Evolutionary conservation across 805 yeast genomes (phyloP), one percentile per base, ranked within the genome.

Genomic region (Torulaspora franciscae): DNA sequence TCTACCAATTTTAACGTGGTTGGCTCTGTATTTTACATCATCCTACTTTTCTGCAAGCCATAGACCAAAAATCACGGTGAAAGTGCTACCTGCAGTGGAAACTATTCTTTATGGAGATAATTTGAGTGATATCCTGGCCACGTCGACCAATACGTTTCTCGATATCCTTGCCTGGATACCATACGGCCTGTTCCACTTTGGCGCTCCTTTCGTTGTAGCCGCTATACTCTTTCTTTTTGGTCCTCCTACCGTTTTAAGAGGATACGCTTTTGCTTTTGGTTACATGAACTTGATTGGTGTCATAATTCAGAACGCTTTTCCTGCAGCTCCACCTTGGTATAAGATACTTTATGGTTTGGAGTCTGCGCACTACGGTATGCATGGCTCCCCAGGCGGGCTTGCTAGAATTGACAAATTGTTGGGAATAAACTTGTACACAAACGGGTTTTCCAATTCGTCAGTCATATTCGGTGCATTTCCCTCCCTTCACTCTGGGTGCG

Each of bases 301-400:
- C 26, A 58, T 84, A 28, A 77, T 79, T 45, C 98, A 93, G 68
- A 75, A 88, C 53, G 50, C 81, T 4, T 88, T 87, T 63, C 96
- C 99, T 5, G 86, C 93, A 40, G 97, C 98, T 43, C 95, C 99
- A 10, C 99, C 99, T 14, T 91, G 99, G 99, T 91, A 91, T 64
- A 85, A 86, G 58, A 79, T 79, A 47, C 65, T 82, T 39, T 83
- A 91, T 61, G 96, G 96, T 1, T 74, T 90, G 48, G 83, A 79
- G 43, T 93, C 96, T 25, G 98, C 98, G 2, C 80, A 88, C 66
- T 91, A 91, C 66, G 71, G 82, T 43, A 89, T 91, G 95, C 72
- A 74, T 38, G 99, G 98, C 9, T 84, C 95, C 1, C 95, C 99
- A 0, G 99, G 98, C 55, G 99, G 99, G 0, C 74, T 91, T 50